These are phyloP conservation scores for Daldinia childiae DNA, from an alignment of 495 filamentous ascomycete genomes.

Conservation along the genomic window DNA sequence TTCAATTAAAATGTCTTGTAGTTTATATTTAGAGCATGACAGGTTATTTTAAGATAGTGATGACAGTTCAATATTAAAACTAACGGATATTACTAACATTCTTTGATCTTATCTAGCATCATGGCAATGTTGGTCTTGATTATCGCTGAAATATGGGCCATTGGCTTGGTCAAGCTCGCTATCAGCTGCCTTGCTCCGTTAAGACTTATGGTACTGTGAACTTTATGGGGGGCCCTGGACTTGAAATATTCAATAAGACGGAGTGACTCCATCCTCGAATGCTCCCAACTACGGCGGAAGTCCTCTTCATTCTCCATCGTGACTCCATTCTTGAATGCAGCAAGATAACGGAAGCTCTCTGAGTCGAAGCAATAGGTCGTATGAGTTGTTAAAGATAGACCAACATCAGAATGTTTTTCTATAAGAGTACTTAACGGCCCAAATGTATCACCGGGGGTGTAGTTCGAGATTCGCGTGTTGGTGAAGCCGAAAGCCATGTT, in stretches of 20 bases:
- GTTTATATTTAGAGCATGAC: no score
- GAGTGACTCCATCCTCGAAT: not conserved
- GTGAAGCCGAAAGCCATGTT: conserved; percentile 9
- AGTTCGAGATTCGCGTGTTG: not conserved
- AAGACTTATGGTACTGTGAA: conserved; percentile 1
- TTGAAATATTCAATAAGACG: not conserved
- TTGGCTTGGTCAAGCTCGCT: not conserved
- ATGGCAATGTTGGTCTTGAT: not conserved
- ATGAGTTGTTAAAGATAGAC: not conserved
- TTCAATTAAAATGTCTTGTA: not conserved
- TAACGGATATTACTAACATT: not conserved
- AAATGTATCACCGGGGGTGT: conserved; percentile 2
- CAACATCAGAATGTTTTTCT: not conserved
- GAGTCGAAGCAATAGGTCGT: conserved; percentile 9
- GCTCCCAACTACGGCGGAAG: not conserved
- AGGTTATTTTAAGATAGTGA: no score
- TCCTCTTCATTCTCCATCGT: conserved; percentile 1
- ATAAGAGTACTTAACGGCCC: not conserved
- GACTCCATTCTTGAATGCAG: not conserved
- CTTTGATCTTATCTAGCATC: not conserved
- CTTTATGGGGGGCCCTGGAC: not conserved
- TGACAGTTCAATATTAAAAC: no score
- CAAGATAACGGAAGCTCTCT: conserved; percentile 13
- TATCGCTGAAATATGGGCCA: not conserved
- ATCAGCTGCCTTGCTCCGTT: not conserved